These are phyloP conservation scores for Amorphotheca resinae DNA, from an alignment of 495 filamentous ascomycete species.

Conservation along the genomic window DNA sequence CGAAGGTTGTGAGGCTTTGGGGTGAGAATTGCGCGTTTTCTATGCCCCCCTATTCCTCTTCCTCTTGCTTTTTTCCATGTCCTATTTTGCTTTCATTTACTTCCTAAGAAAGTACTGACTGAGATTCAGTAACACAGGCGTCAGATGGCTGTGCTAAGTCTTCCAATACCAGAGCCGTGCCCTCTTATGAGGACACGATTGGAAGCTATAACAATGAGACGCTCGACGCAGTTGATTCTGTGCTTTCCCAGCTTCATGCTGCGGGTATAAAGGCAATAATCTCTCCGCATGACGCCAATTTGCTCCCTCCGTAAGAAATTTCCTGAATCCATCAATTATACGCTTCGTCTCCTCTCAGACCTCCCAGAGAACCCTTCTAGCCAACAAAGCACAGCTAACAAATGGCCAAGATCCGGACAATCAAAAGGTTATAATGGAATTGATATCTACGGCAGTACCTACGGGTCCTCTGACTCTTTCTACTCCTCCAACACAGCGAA, in stretches of 20 bases:
- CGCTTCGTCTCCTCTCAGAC: too few relatives aligned
- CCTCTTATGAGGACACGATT: conserved; percentile 20
- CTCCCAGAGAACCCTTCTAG: too few relatives aligned
- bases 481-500: conserved; percentile 22
- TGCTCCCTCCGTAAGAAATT: conserved; percentile 16
- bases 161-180: conserved; percentile 9
- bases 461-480: conserved; percentile 19
- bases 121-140: conserved; percentile 8
- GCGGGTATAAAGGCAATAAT: conserved; percentile 30
- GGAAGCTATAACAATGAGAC: conserved; percentile 23
- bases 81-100: too few relatives aligned
- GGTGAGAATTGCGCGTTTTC: conserved; percentile 12
- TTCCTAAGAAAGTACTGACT: too few relatives aligned
- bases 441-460: conserved; percentile 22
- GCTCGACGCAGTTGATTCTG: conserved; percentile 25
- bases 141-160: conserved; percentile 22
- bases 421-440: conserved; percentile 4
- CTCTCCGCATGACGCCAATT: conserved; percentile 29
- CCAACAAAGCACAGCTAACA: too few relatives aligned
- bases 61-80: too few relatives aligned
- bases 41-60: conserved; percentile 4
- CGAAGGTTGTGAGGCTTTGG: conserved; percentile 28
- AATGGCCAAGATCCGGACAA: too few relatives aligned
- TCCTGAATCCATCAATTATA: too few relatives aligned
- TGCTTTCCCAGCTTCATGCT: conserved; percentile 19